A percentile compares a stretch with the other conserved stretches of the same genome.
These are phyloP conservation scores for Sugiyamaella neomexicana DNA, from an alignment of 1,139 yeast species.

Conservation along the genomic window DNA sequence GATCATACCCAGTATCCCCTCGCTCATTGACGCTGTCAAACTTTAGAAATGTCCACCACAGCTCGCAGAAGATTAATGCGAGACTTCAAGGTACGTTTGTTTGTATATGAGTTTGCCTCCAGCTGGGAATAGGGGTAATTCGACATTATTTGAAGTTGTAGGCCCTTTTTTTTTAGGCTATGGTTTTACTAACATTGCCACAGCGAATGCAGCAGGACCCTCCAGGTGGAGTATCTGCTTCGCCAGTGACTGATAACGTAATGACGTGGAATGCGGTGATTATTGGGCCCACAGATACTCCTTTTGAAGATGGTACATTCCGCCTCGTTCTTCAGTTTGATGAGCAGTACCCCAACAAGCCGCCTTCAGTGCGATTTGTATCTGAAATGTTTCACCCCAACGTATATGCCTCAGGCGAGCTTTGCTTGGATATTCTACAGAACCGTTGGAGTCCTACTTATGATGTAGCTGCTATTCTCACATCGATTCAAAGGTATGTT, in stretches of 20 bases:
- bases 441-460: slow-evolving; percentile 99
- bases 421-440: slow-evolving; percentile 92
- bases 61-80: slow-evolving; percentile 98
- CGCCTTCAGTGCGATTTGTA: slow-evolving; percentile 87
- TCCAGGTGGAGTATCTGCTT: slow-evolving; percentile 96
- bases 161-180: too few species aligned
- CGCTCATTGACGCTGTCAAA: background rate
- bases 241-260: slow-evolving; percentile 94
- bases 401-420: slow-evolving; percentile 92
- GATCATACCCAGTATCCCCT: background rate
- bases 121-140: background rate
- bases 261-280: slow-evolving; percentile 98
- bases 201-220: slow-evolving; percentile 97
- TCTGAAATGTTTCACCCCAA: slow-evolving; percentile 98
- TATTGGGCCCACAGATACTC: slow-evolving; percentile 97
- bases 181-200: too few species aligned
- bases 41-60: slow-evolving; percentile 78
- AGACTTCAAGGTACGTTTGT: slow-evolving; percentile 74
- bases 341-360: slow-evolving; percentile 97
- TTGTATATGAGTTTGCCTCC: background rate
- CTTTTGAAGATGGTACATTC: slow-evolving; percentile 97
- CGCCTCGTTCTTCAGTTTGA: slow-evolving; percentile 83
- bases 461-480: slow-evolving; percentile 94
- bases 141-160: too few species aligned
- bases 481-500: slow-evolving; percentile 56